Evolutionary conservation across 192 early-diverging fungal species (phyloP), one percentile per base, ranked within the genome.

Genomic region (Backusella tuberculispora): DNA sequence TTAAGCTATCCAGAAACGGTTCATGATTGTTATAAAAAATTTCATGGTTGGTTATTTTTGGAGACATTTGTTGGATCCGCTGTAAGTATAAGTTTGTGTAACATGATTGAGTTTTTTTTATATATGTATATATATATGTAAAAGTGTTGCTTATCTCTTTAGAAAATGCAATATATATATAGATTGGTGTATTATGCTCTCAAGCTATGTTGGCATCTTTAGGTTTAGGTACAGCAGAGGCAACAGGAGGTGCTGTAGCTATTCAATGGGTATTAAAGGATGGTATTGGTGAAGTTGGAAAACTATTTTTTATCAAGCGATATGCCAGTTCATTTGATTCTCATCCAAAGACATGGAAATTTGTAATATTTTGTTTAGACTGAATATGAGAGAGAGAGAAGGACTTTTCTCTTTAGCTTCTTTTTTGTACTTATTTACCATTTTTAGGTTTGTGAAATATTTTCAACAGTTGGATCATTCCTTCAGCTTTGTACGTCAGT

Each of bases 191-290:
- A 8, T 68, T 92, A 14, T 90, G 90, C 74, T 84, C 80, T 14
- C 88, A 92, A 78, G 87, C 87, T 0, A 91, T 92, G 91, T 74
- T 92, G 26, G 81, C 83, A 40, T 87, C 88, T 12, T 75, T 92
- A 5, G 91, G 91, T 14, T 74, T 90, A 29, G 83, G 84, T 15
- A 75, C 78, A 17, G 76, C 74, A 7, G 85, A 88, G 37, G 89
- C 87, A 13, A 78, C 85, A 9, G 90, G 88, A 21, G 85, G 84
- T 14, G 89, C 90, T 5, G 87, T 92, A 10, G 90, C 88, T 6
- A 88, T 92, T 70, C 88, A 89, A 81, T 92, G 90, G 82, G 85
- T 91, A 3, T 75, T 92, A 13, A 92, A 92, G 70, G 91, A 91
- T 83, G 89, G 87, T 29, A 78, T 90, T 71, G 86, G 85, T 50